Evolutionary conservation across 768 basidiomycete genomes (phyloP), one percentile per base, ranked within the genome.

Genomic region (Serendipita sp.): DNA sequence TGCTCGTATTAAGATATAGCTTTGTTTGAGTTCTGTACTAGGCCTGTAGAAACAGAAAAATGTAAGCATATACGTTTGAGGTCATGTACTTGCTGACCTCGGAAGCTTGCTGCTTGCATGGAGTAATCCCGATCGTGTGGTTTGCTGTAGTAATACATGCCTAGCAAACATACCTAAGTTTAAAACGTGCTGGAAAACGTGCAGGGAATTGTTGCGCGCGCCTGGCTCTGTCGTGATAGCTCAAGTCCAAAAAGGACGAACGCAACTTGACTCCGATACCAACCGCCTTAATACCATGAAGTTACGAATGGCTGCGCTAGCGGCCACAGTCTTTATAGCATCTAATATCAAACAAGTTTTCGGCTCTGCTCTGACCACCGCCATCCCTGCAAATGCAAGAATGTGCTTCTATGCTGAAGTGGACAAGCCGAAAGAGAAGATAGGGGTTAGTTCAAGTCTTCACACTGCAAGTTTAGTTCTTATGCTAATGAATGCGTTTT

Each of bases 371-470:
- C 75, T 95, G 45, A 92, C 91, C 5, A 93, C 90, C 2, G 74
- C 83, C 23, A 84, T 92, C 67, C 75, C 81, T 15, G 83, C 89
- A 1, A 91, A 90, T 69, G 87, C 91, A 70, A 79, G 88, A 41
- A 74, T 88, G 69, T 99, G 96, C 75, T 98, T 96, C 75, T 97
- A 89, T 70, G 90, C 92, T 3, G 91, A 94, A 72, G 94, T 95
- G 23, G 96, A 99, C 78, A 95, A 94, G 78, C 84, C 82, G 0
- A 90, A 91, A 65, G 88, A 92, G 78, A 95, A 92, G 80, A 84
- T 93, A 68, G 86, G 89, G 60, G 89, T 88, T 75, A 68, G 85
- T 81, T 35, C 13, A 23, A 18, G 35, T 52, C 23, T 44, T 36
- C 63, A 41, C 36, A 51, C 18, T 41, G 7, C 18, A 51, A 38